These are phyloP conservation scores for Curvularia spicifera DNA, from an alignment of 2,329 filamentous ascomycete genomes.

Conservation along the genomic window DNA sequence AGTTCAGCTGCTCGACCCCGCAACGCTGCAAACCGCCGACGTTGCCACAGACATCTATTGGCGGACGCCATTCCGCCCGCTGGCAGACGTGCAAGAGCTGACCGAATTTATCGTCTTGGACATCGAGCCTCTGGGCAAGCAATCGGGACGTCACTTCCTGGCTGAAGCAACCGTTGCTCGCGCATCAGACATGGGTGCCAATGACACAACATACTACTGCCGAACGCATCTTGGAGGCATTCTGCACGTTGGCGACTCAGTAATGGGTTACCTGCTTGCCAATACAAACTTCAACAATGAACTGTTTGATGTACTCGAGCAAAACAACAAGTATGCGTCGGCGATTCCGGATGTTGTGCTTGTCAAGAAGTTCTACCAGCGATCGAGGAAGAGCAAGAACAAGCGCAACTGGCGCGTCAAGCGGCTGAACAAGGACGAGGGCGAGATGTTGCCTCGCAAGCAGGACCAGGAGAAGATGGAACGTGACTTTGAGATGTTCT, in stretches of 20 bases:
- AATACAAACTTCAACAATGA: slow-evolving; percentile 93
- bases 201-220: slow-evolving; percentile 87
- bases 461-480: slow-evolving; percentile 88
- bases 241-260: slow-evolving; percentile 87
- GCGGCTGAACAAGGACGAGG: slow-evolving; percentile 89
- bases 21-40: slow-evolving; percentile 89
- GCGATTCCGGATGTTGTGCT: slow-evolving; percentile 90
- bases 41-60: slow-evolving; percentile 85
- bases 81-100: slow-evolving; percentile 84
- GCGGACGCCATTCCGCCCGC: slow-evolving; percentile 82
- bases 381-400: slow-evolving; percentile 73
- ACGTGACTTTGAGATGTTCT: slow-evolving; percentile 94
- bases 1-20: slow-evolving; percentile 87
- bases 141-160: slow-evolving; percentile 81
- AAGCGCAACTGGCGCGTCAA: slow-evolving; percentile 88
- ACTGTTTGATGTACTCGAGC: slow-evolving; percentile 84
- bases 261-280: slow-evolving; percentile 89
- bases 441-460: slow-evolving; percentile 84
- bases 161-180: slow-evolving; percentile 88
- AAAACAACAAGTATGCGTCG: slow-evolving; percentile 71
- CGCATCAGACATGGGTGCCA: slow-evolving; percentile 82
- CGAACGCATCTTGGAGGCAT: slow-evolving; percentile 88
- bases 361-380: slow-evolving; percentile 95
- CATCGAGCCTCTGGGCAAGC: slow-evolving; percentile 77
- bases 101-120: slow-evolving; percentile 95